These are phyloP conservation scores for Colletotrichum lupini DNA, from an alignment of 2,329 filamentous ascomycete species.

Conservation along the genomic window DNA sequence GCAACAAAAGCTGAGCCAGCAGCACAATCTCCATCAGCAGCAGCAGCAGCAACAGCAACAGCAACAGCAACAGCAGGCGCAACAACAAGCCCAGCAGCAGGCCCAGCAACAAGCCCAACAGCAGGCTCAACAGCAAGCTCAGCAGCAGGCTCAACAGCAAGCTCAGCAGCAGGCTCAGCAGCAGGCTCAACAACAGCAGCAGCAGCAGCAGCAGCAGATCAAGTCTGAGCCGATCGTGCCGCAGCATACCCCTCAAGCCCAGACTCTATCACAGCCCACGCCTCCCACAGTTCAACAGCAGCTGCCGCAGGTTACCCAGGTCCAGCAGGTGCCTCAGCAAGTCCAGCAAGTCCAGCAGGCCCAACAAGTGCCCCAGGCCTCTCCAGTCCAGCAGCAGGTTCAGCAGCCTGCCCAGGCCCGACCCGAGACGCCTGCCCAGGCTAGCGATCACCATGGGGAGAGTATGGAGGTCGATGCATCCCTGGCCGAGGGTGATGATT, in stretches of 20 bases:
- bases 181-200: slow-evolving; percentile 43
- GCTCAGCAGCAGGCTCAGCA: slow-evolving; percentile 40
- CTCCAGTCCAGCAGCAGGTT: slow-evolving; percentile 43
- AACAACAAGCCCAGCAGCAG: slow-evolving; percentile 37
- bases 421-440: slow-evolving; percentile 41
- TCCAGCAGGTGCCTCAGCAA: slow-evolving; percentile 42
- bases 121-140: slow-evolving; percentile 25
- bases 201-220: slow-evolving; percentile 40
- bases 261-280: slow-evolving; percentile 27
- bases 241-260: slow-evolving; percentile 33
- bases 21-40: slow-evolving; percentile 43
- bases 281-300: slow-evolving; percentile 21
- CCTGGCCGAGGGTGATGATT: slow-evolving; percentile 58
- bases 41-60: slow-evolving; percentile 40
- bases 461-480: slow-evolving; percentile 63
- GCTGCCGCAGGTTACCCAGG: slow-evolving; percentile 36
- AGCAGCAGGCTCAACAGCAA: slow-evolving; percentile 37
- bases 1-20: slow-evolving; percentile 45
- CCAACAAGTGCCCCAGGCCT: slow-evolving; percentile 36
- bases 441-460: slow-evolving; percentile 56
- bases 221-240: slow-evolving; percentile 39
- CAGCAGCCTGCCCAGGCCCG: slow-evolving; percentile 50
- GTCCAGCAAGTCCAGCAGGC: slow-evolving; percentile 39
- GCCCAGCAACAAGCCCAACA: slow-evolving; percentile 45
- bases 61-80: slow-evolving; percentile 16